phyloP scores from a whole-genome alignment of 1,284 basidiomycete species.

The Ustilago hordei region DNA sequence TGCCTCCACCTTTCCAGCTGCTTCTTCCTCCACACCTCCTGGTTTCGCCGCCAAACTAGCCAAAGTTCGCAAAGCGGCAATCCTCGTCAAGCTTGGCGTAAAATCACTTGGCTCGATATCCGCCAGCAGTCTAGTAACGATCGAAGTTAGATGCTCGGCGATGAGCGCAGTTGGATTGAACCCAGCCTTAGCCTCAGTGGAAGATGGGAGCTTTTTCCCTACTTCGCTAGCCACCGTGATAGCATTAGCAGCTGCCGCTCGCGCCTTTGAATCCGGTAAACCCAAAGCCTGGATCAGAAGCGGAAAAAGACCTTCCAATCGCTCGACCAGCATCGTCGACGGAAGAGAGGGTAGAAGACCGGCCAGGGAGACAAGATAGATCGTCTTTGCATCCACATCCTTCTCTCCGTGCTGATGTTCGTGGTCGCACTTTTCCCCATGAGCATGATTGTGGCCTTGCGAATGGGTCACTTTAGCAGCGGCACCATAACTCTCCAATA shows the following conservation, averaged over 20 bases:
- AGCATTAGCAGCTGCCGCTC: conserved; percentile 83
- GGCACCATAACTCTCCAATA: conserved; percentile 72
- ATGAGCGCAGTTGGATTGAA: conserved; percentile 24
- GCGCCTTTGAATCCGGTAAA: conserved; percentile 79
- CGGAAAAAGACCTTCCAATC: conserved; percentile 79
- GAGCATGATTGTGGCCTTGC: conserved; percentile 20
- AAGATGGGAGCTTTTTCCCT: conserved; percentile 65
- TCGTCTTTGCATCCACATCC: conserved; percentile 72
- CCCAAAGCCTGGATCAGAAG: conserved; percentile 86
- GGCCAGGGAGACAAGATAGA: conserved; percentile 86
- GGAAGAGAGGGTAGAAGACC: conserved; percentile 85
- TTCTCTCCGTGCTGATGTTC: conserved; percentile 5
- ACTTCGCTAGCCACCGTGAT: conserved; percentile 77
- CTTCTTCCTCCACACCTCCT: conserved; percentile 79
- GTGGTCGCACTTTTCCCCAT: conserved; percentile 11
- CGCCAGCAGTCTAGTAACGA: conserved; percentile 46
- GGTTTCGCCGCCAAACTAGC: conserved; percentile 79
- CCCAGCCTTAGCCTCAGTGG: not conserved
- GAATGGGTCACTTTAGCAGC: conserved; percentile 16
- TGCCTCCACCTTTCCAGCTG: not conserved
- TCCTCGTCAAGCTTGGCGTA: conserved; percentile 75
- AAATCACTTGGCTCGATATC: conserved; percentile 34
- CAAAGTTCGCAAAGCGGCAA: conserved; percentile 83
- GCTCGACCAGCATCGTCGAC: conserved; percentile 71
- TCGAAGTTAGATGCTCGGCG: conserved; percentile 27